Conservation (phyloP, 1,284 basidiomycete species). For the Leccinum fallax region DNA sequence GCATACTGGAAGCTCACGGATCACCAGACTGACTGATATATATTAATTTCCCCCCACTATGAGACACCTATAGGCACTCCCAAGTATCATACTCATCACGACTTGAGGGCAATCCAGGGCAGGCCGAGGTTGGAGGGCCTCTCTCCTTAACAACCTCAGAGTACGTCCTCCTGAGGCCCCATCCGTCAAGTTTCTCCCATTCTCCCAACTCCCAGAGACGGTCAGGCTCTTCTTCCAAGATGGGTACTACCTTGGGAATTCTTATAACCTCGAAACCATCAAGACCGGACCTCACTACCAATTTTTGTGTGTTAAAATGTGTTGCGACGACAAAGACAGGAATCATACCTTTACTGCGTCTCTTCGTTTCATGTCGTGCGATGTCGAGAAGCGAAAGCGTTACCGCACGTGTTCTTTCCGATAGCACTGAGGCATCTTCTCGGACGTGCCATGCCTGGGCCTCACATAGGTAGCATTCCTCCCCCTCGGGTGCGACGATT, state of each 20-base stretch:
- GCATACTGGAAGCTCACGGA: not conserved
- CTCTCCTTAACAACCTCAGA: conserved; percentile 24
- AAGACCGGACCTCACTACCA: conserved; percentile 12
- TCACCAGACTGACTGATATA: not conserved
- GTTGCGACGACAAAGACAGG: not conserved
- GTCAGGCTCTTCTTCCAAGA: conserved; percentile 12
- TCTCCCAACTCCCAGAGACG: conserved; percentile 11
- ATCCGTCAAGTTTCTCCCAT: conserved; percentile 27
- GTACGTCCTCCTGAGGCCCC: conserved; percentile 22
- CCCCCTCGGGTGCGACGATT: not conserved
- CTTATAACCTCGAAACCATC: conserved; percentile 29
- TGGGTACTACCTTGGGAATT: conserved; percentile 21
- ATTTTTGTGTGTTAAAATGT: not conserved
- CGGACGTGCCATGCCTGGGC: not conserved
- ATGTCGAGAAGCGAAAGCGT: conserved; percentile 25
- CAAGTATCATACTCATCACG: conserved; percentile 19
- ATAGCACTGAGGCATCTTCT: conserved; percentile 4
- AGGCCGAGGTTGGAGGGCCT: not conserved
- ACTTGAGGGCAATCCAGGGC: not conserved
- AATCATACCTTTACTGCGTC: conserved; percentile 15
- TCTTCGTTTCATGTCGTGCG: conserved; percentile 10
- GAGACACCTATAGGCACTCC: conserved; percentile 19
- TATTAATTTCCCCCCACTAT: not conserved
- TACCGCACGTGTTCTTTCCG: not conserved
- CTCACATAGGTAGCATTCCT: not conserved